Conservation (phyloP, 2,329 filamentous ascomycete species). For the Fusarium concolor region DNA sequence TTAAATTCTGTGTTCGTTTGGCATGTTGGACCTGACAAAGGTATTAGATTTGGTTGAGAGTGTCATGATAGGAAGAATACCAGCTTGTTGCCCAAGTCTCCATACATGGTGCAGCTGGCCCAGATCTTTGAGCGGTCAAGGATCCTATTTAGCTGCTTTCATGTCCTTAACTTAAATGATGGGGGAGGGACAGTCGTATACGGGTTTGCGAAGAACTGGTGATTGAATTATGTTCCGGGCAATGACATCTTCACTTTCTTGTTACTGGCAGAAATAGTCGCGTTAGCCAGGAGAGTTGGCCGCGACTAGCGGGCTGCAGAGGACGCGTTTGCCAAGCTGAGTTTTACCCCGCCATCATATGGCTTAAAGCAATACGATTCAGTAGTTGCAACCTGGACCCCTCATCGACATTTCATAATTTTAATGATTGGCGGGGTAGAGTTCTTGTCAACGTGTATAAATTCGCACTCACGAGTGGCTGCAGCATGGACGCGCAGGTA, state of each 20-base stretch:
- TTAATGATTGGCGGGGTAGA: slow-evolving; percentile 6
- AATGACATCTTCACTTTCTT: slow-evolving; percentile 20
- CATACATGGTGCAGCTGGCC: slow-evolving; percentile 73
- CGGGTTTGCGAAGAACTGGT: not conserved
- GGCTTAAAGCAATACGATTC: slow-evolving; percentile 40
- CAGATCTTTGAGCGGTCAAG: slow-evolving; percentile 10
- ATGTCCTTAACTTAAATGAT: not conserved
- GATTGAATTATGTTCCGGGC: slow-evolving; percentile 5
- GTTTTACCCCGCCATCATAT: slow-evolving; percentile 46
- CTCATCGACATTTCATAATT: slow-evolving; percentile 17
- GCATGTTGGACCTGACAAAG: slow-evolving; percentile 84
- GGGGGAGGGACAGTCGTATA: not conserved
- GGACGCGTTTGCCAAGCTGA: slow-evolving; percentile 21
- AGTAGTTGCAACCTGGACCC: slow-evolving; percentile 32
- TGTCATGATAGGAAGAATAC: slow-evolving; percentile 56
- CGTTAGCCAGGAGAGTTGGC: slow-evolving; percentile 21
- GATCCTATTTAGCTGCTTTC: not conserved
- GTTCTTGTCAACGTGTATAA: not conserved
- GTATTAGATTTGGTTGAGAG: slow-evolving; percentile 14
- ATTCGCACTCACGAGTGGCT: not conserved
- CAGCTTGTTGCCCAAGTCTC: slow-evolving; percentile 87
- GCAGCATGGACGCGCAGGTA: not conserved
- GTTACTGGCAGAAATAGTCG: slow-evolving; percentile 21
- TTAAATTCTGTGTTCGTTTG: slow-evolving; percentile 89
- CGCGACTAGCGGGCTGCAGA: slow-evolving; percentile 28